Evolutionary conservation across 2,329 filamentous ascomycete species (phyloP), one percentile per base, ranked within the genome.

Genomic region (Trichoderma pleuroti): DNA sequence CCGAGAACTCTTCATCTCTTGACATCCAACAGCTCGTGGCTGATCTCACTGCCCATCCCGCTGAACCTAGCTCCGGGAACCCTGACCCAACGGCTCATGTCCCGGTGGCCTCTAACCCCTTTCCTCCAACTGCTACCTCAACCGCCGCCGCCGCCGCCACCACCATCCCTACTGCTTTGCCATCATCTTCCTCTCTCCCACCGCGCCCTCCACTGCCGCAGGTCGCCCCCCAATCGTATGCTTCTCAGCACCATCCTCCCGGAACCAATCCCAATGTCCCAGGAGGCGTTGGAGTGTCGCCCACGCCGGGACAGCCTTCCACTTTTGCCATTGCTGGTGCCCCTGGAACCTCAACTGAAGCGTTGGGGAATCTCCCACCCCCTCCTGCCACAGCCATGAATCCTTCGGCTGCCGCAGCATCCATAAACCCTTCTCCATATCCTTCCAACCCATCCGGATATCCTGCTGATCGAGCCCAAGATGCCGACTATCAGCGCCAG

Each of bases 401-500:
- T 75, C 72, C 75, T 6, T 71, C 77, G 36, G 71, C 74, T 65
- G 75, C 76, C 66, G 74, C 77, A 30, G 74, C 76, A 18, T 77
- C 76, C 68, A 73, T 80, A 74, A 80, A 74, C 75, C 74, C 76
- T 60, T 74, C 77, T 73, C 73, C 79, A 70, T 78, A 78, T 72
- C 74, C 80, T 72, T 72, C 76, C 71, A 77, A 79, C 32, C 73
- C 76, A 42, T 71, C 74, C 63, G 75, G 75, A 39, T 75, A 74
- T 74, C 73, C 75, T 74, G 71, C 73, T 75, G 76, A 80, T 74
- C 75, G 75, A 74, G 71, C 74, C 70, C 76, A 80, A 74, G 86
- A 80, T 70, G 73, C 75, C 73, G 81, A 90, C 70, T 85, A 87
- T 68, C 89, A 93, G 77, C 87, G 87, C 75, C 85, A 86, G 62